A percentile compares a stretch with the other conserved stretches of the same genome.
Evolutionary conservation across 257 asterid genomes (phyloP).

Genomic region (Solanum tarapatanum): DNA sequence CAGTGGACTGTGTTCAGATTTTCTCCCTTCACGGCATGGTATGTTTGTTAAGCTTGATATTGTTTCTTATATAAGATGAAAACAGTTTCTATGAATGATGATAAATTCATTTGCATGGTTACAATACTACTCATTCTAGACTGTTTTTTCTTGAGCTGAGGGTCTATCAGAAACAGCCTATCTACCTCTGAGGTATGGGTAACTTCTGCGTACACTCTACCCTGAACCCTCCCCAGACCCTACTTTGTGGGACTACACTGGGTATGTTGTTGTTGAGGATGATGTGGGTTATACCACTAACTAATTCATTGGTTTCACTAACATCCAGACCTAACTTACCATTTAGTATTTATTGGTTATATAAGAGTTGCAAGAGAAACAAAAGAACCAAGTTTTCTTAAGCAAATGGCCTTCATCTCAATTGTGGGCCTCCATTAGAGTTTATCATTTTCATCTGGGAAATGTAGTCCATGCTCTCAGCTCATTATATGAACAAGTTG

Average conservation of each 20-base stretch:
- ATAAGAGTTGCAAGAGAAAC: not conserved
- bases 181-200: not conserved
- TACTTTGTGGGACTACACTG: not conserved
- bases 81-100: not conserved
- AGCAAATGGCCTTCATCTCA: not conserved
- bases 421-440: not conserved
- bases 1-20: conserved; percentile 87
- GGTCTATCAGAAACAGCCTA: not conserved
- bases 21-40: conserved; percentile 97
- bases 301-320: not conserved
- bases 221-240: not conserved
- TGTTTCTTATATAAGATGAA: not conserved
- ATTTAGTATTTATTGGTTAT: not conserved
- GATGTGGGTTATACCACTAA: not conserved
- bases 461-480: not conserved
- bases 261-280: not conserved
- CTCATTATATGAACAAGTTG: not conserved
- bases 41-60: conserved; percentile 7
- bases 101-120: not conserved
- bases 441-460: not conserved
- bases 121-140: not conserved
- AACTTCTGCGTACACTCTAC: not conserved
- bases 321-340: not conserved
- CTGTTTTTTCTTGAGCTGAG: not conserved
- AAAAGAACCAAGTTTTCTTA: not conserved